A percentile compares a stretch with the other conserved stretches of the same genome.
These are phyloP conservation scores for Podosphaera fusca DNA, from an alignment of 2,329 filamentous ascomycete species.

Conservation along the genomic window DNA sequence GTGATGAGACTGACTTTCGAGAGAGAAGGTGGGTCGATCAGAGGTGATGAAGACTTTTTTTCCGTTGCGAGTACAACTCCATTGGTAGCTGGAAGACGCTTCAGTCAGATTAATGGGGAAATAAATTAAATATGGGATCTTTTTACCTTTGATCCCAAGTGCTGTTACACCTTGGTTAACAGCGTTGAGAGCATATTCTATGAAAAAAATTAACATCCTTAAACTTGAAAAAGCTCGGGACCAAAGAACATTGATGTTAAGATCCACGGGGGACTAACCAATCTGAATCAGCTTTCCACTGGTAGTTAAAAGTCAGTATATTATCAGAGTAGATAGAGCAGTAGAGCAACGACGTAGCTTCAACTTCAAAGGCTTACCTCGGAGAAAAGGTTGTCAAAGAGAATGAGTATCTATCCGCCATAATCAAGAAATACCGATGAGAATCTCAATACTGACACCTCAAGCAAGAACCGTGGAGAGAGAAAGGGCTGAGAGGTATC, in stretches of 20 bases:
- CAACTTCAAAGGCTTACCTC: conserved; percentile 39
- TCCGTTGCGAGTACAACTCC: conserved; percentile 96
- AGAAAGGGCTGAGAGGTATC: conserved; percentile 3
- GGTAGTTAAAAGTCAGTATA: conserved; percentile 3
- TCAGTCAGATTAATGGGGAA: neutral
- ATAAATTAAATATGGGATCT: neutral
- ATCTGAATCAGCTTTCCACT: conserved; percentile 99
- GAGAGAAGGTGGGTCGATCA: conserved; percentile 83
- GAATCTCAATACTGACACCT: too few species aligned
- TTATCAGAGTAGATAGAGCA: neutral
- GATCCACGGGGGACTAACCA: conserved; percentile 28
- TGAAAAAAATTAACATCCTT: conserved; percentile 7
- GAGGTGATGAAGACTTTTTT: conserved; percentile 95
- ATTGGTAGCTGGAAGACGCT: conserved; percentile 51
- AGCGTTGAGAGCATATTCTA: conserved; percentile 97
- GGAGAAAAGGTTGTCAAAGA: conserved; percentile 98
- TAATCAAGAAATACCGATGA: conserved; percentile 17
- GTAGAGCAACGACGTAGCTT: neutral
- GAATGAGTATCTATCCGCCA: conserved; percentile 99
- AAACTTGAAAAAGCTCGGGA: neutral
- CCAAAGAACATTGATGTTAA: neutral
- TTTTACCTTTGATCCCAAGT: conserved; percentile 84
- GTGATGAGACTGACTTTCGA: conserved; percentile 97
- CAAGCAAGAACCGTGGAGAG: too few species aligned
- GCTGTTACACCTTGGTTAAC: conserved; percentile 98